These are phyloP conservation scores for Trichophyton schoenleinii DNA, from an alignment of 2,329 filamentous ascomycete species.

Conservation along the genomic window DNA sequence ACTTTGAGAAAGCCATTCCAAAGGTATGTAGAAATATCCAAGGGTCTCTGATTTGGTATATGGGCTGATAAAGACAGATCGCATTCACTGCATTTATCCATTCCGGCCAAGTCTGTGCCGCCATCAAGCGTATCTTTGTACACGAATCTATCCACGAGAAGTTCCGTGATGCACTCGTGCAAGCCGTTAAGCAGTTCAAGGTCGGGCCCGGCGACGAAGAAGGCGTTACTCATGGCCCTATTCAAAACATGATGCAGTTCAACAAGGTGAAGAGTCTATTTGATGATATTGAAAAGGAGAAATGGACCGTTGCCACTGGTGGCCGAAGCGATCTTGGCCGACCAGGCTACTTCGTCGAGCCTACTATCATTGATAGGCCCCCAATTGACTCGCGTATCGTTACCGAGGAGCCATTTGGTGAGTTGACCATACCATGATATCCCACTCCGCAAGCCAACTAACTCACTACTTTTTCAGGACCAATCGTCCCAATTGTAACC, in stretches of 20 bases:
- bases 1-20: conserved; percentile 35
- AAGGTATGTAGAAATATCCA: conserved; percentile 16
- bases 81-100: conserved; percentile 41
- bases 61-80: conserved; percentile 20
- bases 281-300: conserved; percentile 42
- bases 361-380: conserved; percentile 48
- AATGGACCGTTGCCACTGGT: conserved; percentile 41
- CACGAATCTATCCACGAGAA: conserved; percentile 47
- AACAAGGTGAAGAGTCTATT: conserved; percentile 47
- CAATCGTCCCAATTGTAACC: conserved; percentile 50
- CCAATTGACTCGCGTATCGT: conserved; percentile 45
- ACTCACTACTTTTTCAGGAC: conserved; percentile 28
- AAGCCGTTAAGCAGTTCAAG: conserved; percentile 33
- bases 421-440: conserved; percentile 8
- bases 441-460: not conserved
- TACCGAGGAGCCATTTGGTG: conserved; percentile 49
- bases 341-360: conserved; percentile 46
- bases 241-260: conserved; percentile 55
- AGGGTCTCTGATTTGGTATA: not conserved
- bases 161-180: conserved; percentile 39
- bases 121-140: conserved; percentile 48
- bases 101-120: conserved; percentile 43
- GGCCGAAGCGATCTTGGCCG: conserved; percentile 27
- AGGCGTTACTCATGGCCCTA: conserved; percentile 43
- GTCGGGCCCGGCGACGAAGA: conserved; percentile 31